A percentile compares a stretch with the other conserved stretches of the same genome.
phyloP scores from a whole-genome alignment of 2,329 filamentous ascomycete species.

The Cercospora berteroae region DNA sequence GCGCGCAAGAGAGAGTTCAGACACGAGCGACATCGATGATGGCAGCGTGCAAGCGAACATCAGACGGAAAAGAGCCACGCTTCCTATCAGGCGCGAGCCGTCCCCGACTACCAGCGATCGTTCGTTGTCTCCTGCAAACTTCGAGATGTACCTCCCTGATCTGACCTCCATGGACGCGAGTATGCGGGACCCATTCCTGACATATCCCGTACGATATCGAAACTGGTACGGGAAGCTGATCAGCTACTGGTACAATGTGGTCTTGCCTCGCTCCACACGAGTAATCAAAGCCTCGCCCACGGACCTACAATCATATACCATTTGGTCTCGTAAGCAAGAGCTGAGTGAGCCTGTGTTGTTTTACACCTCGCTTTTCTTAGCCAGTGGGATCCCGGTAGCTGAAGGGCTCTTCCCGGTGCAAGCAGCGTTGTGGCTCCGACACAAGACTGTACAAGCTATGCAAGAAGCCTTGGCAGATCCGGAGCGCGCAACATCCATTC shows the following conservation, averaged over 20 bases:
- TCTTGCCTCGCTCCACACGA: constrained; percentile 16
- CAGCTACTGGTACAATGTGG: constrained; percentile 26
- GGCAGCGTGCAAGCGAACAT: constrained; percentile 13
- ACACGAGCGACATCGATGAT: neutral
- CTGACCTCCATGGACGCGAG: constrained; percentile 21
- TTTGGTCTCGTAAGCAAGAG: constrained; percentile 25
- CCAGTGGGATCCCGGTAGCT: constrained; percentile 27
- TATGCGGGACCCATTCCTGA: constrained; percentile 26
- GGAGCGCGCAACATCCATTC: constrained; percentile 22
- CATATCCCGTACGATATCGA: constrained; percentile 26
- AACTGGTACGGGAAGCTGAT: constrained; percentile 27
- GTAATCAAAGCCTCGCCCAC: constrained; percentile 23
- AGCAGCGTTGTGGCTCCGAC: constrained; percentile 21
- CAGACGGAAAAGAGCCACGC: constrained; percentile 8
- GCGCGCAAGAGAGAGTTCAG: constrained; percentile 7
- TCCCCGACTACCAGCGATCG: constrained; percentile 15
- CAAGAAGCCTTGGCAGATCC: constrained; percentile 28
- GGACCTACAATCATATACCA: constrained; percentile 19
- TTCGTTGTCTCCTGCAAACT: constrained; percentile 17
- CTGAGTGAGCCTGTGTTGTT: constrained; percentile 26
- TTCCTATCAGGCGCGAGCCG: constrained; percentile 1
- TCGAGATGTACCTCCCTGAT: constrained; percentile 17
- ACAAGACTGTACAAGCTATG: constrained; percentile 25
- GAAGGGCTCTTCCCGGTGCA: constrained; percentile 22
- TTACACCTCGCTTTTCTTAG: constrained; percentile 27